Conservation (phyloP, 2,329 filamentous ascomycete species). For the Diplodia intermedia region DNA sequence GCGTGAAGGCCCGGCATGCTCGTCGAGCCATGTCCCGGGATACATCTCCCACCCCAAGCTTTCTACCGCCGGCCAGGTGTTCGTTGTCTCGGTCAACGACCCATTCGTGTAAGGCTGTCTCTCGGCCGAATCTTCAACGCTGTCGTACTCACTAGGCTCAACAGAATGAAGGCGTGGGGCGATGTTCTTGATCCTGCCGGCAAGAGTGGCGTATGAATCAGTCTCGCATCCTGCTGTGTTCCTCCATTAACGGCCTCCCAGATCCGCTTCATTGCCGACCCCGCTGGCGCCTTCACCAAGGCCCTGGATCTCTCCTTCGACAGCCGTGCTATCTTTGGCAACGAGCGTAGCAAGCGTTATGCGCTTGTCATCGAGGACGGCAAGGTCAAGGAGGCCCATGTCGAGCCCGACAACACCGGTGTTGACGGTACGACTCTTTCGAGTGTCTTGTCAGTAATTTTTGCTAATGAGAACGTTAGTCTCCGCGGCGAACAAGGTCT, state of each 20-base stretch:
- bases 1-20: slow-evolving; percentile 62
- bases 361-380: slow-evolving; percentile 83
- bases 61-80: slow-evolving; percentile 81
- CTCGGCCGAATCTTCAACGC: slow-evolving; percentile 28
- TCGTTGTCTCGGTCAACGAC: slow-evolving; percentile 92
- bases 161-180: slow-evolving; percentile 88
- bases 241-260: slow-evolving; percentile 45
- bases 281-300: slow-evolving; percentile 78
- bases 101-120: slow-evolving; percentile 74
- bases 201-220: slow-evolving; percentile 69
- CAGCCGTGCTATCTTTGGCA: slow-evolving; percentile 78
- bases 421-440: slow-evolving; percentile 67
- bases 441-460: slow-evolving; percentile 15
- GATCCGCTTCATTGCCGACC: slow-evolving; percentile 90
- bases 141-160: slow-evolving; percentile 20
- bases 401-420: slow-evolving; percentile 90
- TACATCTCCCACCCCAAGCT: slow-evolving; percentile 83
- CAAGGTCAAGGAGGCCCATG: slow-evolving; percentile 78
- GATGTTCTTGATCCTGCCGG: slow-evolving; percentile 76
- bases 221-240: slow-evolving; percentile 33
- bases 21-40: slow-evolving; percentile 77
- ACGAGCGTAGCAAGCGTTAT: slow-evolving; percentile 84
- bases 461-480: slow-evolving; percentile 18
- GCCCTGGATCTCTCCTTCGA: slow-evolving; percentile 86
- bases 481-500: slow-evolving; percentile 32